Evolutionary conservation across 1,284 basidiomycete genomes (phyloP), one percentile per base, ranked within the genome.

Genomic region (Sporisorium exsertum): DNA sequence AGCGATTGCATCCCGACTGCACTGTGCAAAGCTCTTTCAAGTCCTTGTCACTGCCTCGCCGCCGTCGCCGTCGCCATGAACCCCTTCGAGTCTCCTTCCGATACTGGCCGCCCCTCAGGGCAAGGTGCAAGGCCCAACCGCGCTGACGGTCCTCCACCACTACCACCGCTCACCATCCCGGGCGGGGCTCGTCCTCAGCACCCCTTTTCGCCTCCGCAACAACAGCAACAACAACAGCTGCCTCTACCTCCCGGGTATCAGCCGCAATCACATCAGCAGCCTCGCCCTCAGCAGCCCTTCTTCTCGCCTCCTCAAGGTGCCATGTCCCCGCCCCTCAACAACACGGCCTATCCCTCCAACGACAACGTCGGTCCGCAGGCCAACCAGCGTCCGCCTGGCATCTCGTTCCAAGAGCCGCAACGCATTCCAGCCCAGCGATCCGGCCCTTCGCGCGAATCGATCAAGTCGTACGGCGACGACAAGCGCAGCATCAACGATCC

Each of bases 371-470:
- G 63, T 27, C 16, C 55, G 7, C 71, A 49, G 12, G 24, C 58
- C 26, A n/a, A 32, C 8, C 58, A 59, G 35, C 66, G 73, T 13
- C 61, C 62, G 13, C 37, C 59, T 20, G 68, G 68, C 27, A 77
- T 81, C 64, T 81, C 80, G n/a, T 81, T 81, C 57, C 80, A 80
- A 52, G 78, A 79, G 35, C 78, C 72, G 8, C 65, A 69, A 37
- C 66, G 80, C 29, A 52, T 59, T 1, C 67, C 63, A 13, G 46
- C 58, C 16, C 70, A 76, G 37, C 75, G 80, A 10, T 69, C 76
- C 24, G 63, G 51, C 7, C 65, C 72, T 12, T 80, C 78, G 61
- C 67, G 73, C 56, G 79, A 81, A 1, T 80, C 80, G 1, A 66
- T 81, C 57, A 76, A 76, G 49, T 71, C 70, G 16, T 77, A 69